Evolutionary conservation across 1,284 basidiomycete species (phyloP).

Genomic region (Microbotryum scabiosae): DNA sequence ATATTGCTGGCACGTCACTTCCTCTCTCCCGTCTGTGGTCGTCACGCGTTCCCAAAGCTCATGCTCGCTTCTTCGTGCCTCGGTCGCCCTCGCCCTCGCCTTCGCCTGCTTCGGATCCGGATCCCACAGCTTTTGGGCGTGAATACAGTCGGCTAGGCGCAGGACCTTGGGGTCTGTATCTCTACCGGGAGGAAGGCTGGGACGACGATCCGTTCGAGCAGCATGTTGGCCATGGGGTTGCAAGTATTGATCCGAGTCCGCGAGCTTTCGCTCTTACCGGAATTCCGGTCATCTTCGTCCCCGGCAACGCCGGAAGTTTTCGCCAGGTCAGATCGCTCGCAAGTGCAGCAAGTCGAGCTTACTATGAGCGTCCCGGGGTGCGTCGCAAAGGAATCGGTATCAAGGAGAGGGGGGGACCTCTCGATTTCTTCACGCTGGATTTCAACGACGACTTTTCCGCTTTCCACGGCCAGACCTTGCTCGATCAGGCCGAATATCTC

Average conservation of each 20-base stretch:
- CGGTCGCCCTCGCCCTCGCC: too few relatives aligned
- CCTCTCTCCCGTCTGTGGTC: constrained; percentile 38
- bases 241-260: not conserved
- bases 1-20: constrained; percentile 45
- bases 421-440: constrained; percentile 86
- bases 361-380: constrained; percentile 51
- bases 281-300: constrained; percentile 84
- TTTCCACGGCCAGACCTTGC: constrained; percentile 81
- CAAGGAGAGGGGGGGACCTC: constrained; percentile 42
- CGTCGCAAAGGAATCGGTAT: constrained; percentile 43
- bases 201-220: constrained; percentile 46
- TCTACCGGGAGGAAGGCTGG: constrained; percentile 87
- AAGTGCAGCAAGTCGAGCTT: constrained; percentile 75
- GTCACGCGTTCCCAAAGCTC: too few relatives aligned
- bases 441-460: constrained; percentile 97
- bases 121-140: constrained; percentile 7
- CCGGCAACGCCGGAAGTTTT: constrained; percentile 93
- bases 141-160: constrained; percentile 24
- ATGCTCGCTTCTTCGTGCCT: too few relatives aligned
- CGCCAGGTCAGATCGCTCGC: constrained; percentile 92
- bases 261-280: constrained; percentile 46
- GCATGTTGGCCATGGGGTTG: not conserved
- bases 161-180: constrained; percentile 48
- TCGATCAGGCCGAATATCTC: constrained; percentile 72
- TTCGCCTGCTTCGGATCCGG: too few relatives aligned